A percentile compares a stretch with the other conserved stretches of the same genome.
phyloP scores from a whole-genome alignment of 257 asterid species.

The Salvia splendens region DNA sequence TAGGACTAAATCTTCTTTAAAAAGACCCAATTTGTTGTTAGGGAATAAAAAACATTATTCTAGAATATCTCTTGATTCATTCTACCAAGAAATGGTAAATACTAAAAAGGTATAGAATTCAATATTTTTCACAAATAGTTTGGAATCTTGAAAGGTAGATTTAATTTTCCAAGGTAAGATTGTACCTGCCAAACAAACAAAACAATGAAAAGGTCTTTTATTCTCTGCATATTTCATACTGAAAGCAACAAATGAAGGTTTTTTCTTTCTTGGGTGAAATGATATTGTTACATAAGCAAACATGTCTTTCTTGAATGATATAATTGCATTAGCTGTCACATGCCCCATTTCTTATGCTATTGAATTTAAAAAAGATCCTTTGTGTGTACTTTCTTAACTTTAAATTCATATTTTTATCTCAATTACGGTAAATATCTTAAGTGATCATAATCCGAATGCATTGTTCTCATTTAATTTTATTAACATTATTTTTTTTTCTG shows the following conservation, averaged over 20 bases:
- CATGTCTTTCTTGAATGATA: constrained; percentile 37
- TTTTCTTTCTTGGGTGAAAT: constrained; percentile 44
- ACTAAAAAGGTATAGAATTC: not conserved
- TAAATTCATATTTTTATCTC: not conserved
- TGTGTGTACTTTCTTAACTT: not conserved
- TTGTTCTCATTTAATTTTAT: too few relatives aligned
- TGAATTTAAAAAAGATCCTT: constrained; percentile 20
- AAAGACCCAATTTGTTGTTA: constrained; percentile 26
- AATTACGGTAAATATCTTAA: too few relatives aligned
- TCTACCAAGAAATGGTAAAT: too few relatives aligned
- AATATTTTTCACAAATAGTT: not conserved
- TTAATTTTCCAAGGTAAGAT: constrained; percentile 34
- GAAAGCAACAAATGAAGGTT: constrained; percentile 43
- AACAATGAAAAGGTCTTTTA: constrained; percentile 30
- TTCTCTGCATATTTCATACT: constrained; percentile 30
- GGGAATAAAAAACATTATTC: not conserved
- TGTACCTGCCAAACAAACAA: constrained; percentile 27
- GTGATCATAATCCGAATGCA: too few relatives aligned
- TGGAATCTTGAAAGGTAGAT: constrained; percentile 34
- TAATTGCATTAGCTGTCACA: constrained; percentile 42
- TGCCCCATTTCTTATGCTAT: constrained; percentile 30
- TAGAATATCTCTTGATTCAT: not conserved
- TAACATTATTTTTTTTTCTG: too few relatives aligned
- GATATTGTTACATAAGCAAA: constrained; percentile 31
- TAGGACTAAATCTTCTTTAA: constrained; percentile 20